These are phyloP conservation scores for Psilocybe subaeruginosa DNA, from an alignment of 768 basidiomycete species.

Conservation along the genomic window DNA sequence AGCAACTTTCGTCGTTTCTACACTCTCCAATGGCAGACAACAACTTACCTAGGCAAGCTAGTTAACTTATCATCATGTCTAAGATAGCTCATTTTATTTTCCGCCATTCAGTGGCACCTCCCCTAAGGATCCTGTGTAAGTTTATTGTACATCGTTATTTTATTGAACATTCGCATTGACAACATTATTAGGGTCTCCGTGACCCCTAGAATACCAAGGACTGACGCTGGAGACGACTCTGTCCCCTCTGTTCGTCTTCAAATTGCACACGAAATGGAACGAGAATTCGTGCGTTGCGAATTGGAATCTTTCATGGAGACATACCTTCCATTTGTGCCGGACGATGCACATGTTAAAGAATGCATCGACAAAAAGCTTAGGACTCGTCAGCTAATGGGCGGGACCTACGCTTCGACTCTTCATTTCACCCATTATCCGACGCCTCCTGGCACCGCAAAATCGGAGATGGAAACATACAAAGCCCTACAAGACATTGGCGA, in stretches of 20 bases:
- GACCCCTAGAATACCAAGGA: background rate
- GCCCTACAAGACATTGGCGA: too few species aligned
- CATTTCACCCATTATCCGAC: background rate
- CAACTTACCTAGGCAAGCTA: too few species aligned
- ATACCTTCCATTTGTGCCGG: background rate
- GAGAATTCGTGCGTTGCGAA: background rate
- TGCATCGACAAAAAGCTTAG: too few species aligned
- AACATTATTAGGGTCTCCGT: background rate
- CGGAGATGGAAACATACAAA: background rate
- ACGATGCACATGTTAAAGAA: background rate
- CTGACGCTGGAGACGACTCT: background rate
- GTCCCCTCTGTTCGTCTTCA: background rate
- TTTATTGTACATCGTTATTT: too few species aligned
- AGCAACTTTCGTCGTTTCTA: background rate
- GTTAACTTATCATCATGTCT: constrained; percentile 5
- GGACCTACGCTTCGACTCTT: too few species aligned
- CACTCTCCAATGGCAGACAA: background rate
- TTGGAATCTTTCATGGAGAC: background rate
- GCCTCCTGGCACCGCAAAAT: background rate
- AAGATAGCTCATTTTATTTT: too few species aligned
- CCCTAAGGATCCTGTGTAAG: too few species aligned
- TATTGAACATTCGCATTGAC: background rate
- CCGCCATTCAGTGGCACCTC: too few species aligned
- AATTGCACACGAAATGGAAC: background rate
- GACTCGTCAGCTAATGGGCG: too few species aligned